These are phyloP conservation scores for Cordyceps farinosa DNA, from an alignment of 2,329 filamentous ascomycete species.

Conservation along the genomic window DNA sequence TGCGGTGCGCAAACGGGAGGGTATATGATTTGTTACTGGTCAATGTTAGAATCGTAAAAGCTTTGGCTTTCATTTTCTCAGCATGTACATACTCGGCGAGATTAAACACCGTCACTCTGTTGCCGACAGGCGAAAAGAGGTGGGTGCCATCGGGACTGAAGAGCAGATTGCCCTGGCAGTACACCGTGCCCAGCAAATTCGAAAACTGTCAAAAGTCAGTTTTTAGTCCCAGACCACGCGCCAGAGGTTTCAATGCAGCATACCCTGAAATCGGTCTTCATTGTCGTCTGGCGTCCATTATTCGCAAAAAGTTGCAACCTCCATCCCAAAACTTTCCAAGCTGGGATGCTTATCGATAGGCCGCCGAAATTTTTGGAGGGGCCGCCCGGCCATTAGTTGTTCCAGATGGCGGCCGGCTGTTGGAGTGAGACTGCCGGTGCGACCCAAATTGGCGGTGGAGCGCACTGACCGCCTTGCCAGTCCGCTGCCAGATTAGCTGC, in stretches of 20 bases:
- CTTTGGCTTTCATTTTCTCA: fast-evolving
- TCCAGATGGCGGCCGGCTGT: slow-evolving; percentile 29
- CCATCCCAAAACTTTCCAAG: slow-evolving; percentile 29
- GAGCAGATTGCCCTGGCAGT: slow-evolving; percentile 94
- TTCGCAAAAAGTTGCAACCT: slow-evolving; percentile 21
- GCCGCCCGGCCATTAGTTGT: slow-evolving; percentile 36
- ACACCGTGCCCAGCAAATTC: slow-evolving; percentile 96
- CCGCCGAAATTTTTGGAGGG: slow-evolving; percentile 28
- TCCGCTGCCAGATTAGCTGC: background rate
- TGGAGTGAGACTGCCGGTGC: background rate
- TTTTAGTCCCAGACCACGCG: background rate
- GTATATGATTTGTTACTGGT: slow-evolving; percentile 80
- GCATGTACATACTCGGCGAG: slow-evolving; percentile 71
- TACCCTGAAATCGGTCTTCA: slow-evolving; percentile 99
- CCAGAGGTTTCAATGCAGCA: background rate
- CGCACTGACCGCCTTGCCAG: slow-evolving; percentile 23
- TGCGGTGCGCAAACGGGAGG: slow-evolving; percentile 85
- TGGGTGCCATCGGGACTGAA: slow-evolving; percentile 96
- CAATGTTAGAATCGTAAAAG: slow-evolving; percentile 31
- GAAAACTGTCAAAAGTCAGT: slow-evolving; percentile 67
- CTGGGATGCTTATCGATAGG: slow-evolving; percentile 34
- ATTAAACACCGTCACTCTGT: slow-evolving; percentile 93
- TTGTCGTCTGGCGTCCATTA: slow-evolving; percentile 50
- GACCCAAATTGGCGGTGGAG: slow-evolving; percentile 9
- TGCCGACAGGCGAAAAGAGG: slow-evolving; percentile 93